Conservation (phyloP, 2,329 filamentous ascomycete species). For the Fusarium metavorans region DNA sequence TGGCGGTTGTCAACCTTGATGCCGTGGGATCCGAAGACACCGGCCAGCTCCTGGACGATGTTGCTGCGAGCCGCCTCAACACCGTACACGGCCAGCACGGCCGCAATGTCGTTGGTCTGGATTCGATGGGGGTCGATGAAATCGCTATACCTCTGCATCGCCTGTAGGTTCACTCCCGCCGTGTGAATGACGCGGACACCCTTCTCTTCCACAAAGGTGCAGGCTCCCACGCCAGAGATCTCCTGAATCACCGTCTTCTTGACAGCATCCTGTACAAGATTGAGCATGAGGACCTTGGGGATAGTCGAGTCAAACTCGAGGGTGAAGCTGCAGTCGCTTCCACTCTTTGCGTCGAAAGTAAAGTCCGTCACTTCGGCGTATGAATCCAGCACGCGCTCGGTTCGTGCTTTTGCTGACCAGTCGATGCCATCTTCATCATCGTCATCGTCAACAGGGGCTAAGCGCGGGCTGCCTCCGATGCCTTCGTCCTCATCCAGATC, state of each 20-base stretch:
- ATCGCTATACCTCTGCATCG: conserved; percentile 90
- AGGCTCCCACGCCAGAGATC: conserved; percentile 80
- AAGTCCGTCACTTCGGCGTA: conserved; percentile 79
- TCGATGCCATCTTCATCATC: conserved; percentile 54
- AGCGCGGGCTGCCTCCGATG: conserved; percentile 63
- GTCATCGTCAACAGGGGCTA: conserved; percentile 53
- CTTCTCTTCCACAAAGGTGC: conserved; percentile 72
- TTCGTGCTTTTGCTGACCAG: conserved; percentile 62
- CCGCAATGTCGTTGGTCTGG: conserved; percentile 91
- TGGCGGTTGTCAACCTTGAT: conserved; percentile 94
- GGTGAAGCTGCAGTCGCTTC: conserved; percentile 82
- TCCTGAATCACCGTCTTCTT: conserved; percentile 87
- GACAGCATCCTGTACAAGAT: conserved; percentile 85
- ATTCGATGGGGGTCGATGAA: conserved; percentile 88
- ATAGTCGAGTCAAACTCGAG: conserved; percentile 84
- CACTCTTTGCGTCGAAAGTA: conserved; percentile 80
- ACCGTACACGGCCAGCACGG: conserved; percentile 87
- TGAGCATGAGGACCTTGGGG: conserved; percentile 93
- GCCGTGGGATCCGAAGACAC: conserved; percentile 90
- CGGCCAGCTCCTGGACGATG: conserved; percentile 87
- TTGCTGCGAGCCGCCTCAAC: conserved; percentile 91
- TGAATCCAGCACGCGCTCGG: conserved; percentile 72
- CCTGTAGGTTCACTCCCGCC: conserved; percentile 86
- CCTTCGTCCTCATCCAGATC: conserved; percentile 63
- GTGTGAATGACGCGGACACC: conserved; percentile 75